Percentiles rank a stretch among this genome's conserved stretches.
phyloP scores from a whole-genome alignment of 164 flowering plant genomes.

The Umbilicus rupestris region DNA sequence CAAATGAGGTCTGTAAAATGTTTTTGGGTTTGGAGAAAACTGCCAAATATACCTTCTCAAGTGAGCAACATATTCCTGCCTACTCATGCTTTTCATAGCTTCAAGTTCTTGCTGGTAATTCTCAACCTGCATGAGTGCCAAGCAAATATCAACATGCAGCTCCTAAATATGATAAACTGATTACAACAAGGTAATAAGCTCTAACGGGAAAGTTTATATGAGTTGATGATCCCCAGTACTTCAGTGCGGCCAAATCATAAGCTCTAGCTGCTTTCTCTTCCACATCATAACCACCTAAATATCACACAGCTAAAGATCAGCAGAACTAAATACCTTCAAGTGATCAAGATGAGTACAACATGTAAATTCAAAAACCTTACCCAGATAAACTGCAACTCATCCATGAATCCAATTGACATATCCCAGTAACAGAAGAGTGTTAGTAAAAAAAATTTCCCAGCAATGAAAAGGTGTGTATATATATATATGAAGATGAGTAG shows the following conservation, averaged over 20 bases:
- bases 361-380: conserved; percentile 21
- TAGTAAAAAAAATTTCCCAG: neutral
- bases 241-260: conserved; percentile 64
- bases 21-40: neutral
- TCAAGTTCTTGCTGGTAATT: conserved; percentile 51
- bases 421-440: neutral
- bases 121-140: conserved; percentile 30
- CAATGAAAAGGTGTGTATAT: neutral
- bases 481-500: neutral
- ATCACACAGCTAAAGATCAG: neutral
- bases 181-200: neutral
- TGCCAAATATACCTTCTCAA: conserved; percentile 35
- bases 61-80: conserved; percentile 63
- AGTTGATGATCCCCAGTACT: conserved; percentile 68
- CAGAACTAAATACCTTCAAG: neutral
- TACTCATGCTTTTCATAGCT: conserved; percentile 57
- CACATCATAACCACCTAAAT: conserved; percentile 64
- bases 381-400: conserved; percentile 47
- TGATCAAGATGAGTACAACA: neutral
- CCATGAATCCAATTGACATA: neutral
- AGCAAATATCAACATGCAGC: neutral
- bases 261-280: conserved; percentile 75
- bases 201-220: conserved; percentile 58
- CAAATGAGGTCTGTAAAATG: neutral
- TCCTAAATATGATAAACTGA: neutral